Evolutionary conservation across 1,284 basidiomycete genomes (phyloP).

Genomic region (Lignosus rhinocerotis): DNA sequence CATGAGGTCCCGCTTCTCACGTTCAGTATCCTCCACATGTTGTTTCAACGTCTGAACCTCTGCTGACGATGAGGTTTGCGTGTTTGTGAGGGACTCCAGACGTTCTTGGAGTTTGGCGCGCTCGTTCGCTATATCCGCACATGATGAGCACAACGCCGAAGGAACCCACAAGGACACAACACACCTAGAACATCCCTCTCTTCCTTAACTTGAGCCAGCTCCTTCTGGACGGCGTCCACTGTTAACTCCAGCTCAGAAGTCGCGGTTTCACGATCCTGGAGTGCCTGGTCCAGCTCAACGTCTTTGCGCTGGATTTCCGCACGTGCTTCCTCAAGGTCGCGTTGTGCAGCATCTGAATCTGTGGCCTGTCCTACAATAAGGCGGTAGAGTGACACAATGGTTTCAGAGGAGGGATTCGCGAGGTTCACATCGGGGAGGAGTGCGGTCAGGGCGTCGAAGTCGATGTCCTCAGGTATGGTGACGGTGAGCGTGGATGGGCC

Average conservation of each 20-base stretch:
- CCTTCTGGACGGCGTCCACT: constrained; percentile 50
- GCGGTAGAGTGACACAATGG: constrained; percentile 60
- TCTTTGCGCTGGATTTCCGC: constrained; percentile 69
- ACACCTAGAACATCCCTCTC: constrained; percentile 68
- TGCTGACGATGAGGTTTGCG: constrained; percentile 57
- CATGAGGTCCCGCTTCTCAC: constrained; percentile 80
- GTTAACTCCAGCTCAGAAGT: constrained; percentile 55
- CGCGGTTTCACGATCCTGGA: constrained; percentile 68
- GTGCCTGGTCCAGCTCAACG: constrained; percentile 74
- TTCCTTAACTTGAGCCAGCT: constrained; percentile 52
- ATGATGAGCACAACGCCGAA: background rate
- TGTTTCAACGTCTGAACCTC: constrained; percentile 59
- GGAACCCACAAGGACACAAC: constrained; percentile 24
- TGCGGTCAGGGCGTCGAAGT: constrained; percentile 54
- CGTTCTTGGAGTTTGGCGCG: constrained; percentile 55
- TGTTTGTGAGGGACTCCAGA: constrained; percentile 50
- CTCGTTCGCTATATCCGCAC: constrained; percentile 43
- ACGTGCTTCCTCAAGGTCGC: constrained; percentile 64
- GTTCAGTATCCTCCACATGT: constrained; percentile 68
- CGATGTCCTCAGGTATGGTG: constrained; percentile 57
- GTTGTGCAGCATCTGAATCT: constrained; percentile 52
- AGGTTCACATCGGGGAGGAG: constrained; percentile 58
- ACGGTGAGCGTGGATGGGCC: constrained; percentile 30
- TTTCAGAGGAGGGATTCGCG: constrained; percentile 54
- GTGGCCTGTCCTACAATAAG: constrained; percentile 56